Percentiles rank a stretch among this genome's conserved stretches.
Evolutionary conservation across 2,329 filamentous ascomycete species (phyloP).

Genomic region (Colletotrichum sojae): DNA sequence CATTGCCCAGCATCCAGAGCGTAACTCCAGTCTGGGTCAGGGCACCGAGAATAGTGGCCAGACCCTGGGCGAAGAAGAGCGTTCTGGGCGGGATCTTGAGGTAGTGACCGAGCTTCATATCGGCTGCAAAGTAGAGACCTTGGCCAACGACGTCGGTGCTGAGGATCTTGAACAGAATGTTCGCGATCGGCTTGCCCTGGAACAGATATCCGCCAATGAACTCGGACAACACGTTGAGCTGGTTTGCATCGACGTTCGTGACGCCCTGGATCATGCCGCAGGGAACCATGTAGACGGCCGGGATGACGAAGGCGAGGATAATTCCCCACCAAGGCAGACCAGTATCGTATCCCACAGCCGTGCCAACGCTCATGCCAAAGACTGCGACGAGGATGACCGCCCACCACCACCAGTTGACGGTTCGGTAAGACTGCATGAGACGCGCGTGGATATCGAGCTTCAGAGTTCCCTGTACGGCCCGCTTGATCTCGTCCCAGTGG

Average conservation of each 20-base stretch:
- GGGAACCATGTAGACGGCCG: slow-evolving; percentile 59
- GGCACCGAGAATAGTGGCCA: slow-evolving; percentile 60
- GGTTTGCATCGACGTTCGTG: slow-evolving; percentile 62
- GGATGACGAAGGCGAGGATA: slow-evolving; percentile 58
- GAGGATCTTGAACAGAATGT: slow-evolving; percentile 53
- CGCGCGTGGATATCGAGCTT: slow-evolving; percentile 60
- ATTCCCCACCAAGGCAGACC: slow-evolving; percentile 72
- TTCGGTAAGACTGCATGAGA: slow-evolving; percentile 68
- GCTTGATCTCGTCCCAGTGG: slow-evolving; percentile 55
- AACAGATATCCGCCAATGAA: slow-evolving; percentile 65
- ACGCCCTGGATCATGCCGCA: slow-evolving; percentile 64
- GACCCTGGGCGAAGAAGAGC: slow-evolving; percentile 73
- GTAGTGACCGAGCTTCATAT: slow-evolving; percentile 60
- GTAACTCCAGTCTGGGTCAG: slow-evolving; percentile 54
- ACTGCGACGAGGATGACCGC: slow-evolving; percentile 60
- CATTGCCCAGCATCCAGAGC: slow-evolving; percentile 55
- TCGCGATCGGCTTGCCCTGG: slow-evolving; percentile 52
- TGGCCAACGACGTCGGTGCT: slow-evolving; percentile 52
- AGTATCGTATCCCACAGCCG: slow-evolving; percentile 64
- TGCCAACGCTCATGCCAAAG: slow-evolving; percentile 51
- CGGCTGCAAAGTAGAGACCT: slow-evolving; percentile 61
- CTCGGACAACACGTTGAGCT: slow-evolving; percentile 41
- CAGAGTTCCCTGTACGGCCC: slow-evolving; percentile 44
- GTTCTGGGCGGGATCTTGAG: slow-evolving; percentile 71
- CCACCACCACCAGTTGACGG: slow-evolving; percentile 74